Conservation (phyloP, 2,329 filamentous ascomycete species). For the Colletotrichum spaethianum region DNA sequence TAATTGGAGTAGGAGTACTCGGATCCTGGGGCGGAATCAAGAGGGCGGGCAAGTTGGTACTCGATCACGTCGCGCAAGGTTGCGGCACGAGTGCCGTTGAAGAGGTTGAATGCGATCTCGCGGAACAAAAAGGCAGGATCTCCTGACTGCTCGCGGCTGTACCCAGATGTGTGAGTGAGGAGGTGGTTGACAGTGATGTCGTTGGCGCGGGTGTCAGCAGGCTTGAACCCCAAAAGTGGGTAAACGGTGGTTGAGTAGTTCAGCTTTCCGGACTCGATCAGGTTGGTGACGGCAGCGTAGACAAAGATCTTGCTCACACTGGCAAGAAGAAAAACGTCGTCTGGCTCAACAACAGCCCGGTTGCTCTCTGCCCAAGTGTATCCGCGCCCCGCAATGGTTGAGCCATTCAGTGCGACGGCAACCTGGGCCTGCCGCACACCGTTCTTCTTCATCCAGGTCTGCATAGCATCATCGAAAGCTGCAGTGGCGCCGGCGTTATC, state of each 20-base stretch:
- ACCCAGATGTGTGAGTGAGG: slow-evolving; percentile 31
- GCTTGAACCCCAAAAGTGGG: slow-evolving; percentile 29
- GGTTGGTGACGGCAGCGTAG: slow-evolving; percentile 37
- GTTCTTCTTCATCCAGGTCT: slow-evolving; percentile 39
- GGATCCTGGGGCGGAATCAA: slow-evolving; percentile 33
- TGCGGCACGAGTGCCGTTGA: slow-evolving; percentile 28
- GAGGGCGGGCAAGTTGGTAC: slow-evolving; percentile 32
- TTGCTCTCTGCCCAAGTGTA: slow-evolving; percentile 42
- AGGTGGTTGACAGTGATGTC: slow-evolving; percentile 41
- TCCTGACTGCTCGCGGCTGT: slow-evolving; percentile 21
- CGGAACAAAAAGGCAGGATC: slow-evolving; percentile 39
- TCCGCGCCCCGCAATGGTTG: slow-evolving; percentile 31
- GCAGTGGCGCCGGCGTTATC: slow-evolving; percentile 9
- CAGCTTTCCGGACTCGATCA: slow-evolving; percentile 34
- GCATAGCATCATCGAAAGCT: slow-evolving; percentile 21
- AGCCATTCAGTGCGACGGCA: slow-evolving; percentile 27
- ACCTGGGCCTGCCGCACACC: slow-evolving; percentile 41
- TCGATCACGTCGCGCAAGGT: slow-evolving; percentile 42
- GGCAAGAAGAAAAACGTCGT: slow-evolving; percentile 40
- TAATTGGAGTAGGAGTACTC: slow-evolving; percentile 40
- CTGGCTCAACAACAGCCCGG: slow-evolving; percentile 27
- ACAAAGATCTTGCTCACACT: slow-evolving; percentile 42
- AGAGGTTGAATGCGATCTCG: slow-evolving; percentile 9
- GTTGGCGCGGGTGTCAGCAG: slow-evolving; percentile 22
- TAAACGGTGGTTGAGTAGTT: slow-evolving; percentile 26